Evolutionary conservation across 164 flowering plant species (phyloP).

Genomic region (Stephania japonica): DNA sequence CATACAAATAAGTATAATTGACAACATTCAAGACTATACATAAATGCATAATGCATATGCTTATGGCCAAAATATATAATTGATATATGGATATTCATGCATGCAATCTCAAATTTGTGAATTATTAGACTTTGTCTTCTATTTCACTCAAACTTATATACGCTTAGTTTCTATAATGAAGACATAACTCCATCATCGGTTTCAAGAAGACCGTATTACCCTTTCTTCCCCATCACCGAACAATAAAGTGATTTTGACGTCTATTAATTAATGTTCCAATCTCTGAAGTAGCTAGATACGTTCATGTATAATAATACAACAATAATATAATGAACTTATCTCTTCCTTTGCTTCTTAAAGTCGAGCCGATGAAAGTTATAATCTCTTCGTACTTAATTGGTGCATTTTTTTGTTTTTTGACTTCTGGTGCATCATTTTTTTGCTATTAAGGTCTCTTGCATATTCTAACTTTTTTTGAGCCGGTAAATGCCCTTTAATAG

Average conservation of each 20-base stretch:
- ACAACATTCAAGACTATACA: not conserved
- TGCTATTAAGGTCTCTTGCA: too few species aligned
- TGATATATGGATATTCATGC: not conserved
- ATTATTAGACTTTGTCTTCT: not conserved
- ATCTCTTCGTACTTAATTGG: too few species aligned
- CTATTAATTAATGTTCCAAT: not conserved
- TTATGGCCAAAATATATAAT: not conserved
- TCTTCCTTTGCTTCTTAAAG: too few species aligned
- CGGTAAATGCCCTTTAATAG: too few species aligned
- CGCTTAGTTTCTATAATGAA: not conserved
- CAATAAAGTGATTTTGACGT: not conserved
- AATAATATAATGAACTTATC: not conserved
- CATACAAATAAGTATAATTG: not conserved
- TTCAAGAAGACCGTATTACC: not conserved
- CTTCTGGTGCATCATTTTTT: too few species aligned
- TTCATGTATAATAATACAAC: not conserved
- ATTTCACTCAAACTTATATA: not conserved
- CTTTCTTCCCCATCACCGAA: not conserved
- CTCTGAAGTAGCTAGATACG: not conserved
- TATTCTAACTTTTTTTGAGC: too few species aligned
- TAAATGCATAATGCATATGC: not conserved
- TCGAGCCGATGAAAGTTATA: too few species aligned
- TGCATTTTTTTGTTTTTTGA: too few species aligned
- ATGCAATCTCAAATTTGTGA: not conserved
- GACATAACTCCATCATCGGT: not conserved